Evolutionary conservation across 2,329 filamentous ascomycete genomes (phyloP).

Genomic region (Neoscytalidium dimidiatum): DNA sequence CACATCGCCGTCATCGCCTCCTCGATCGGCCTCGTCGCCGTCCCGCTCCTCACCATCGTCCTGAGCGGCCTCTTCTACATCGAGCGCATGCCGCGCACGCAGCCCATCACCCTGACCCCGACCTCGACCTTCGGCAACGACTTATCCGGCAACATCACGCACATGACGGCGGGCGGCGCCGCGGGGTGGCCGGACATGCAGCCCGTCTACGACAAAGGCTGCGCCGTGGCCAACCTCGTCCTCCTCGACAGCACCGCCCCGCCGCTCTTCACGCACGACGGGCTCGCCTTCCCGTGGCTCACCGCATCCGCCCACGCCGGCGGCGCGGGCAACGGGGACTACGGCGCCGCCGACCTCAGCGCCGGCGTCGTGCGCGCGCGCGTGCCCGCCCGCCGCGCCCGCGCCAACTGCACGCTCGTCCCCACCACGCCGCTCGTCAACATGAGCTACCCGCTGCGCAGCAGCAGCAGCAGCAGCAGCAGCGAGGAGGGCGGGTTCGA

Average conservation of each 20-base stretch:
- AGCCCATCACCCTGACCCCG: too few species aligned
- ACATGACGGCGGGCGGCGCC: too few species aligned
- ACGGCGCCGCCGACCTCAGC: not conserved
- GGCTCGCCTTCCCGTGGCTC: not conserved
- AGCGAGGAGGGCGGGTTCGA: too few species aligned
- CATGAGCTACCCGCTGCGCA: not conserved
- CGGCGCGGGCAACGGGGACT: too few species aligned
- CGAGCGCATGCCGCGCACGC: not conserved
- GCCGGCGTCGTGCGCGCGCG: not conserved
- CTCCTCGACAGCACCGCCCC: not conserved
- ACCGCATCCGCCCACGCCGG: not conserved
- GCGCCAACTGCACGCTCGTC: not conserved
- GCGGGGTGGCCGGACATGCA: not conserved
- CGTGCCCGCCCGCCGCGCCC: not conserved
- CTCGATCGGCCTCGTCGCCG: not conserved
- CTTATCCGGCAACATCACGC: too few species aligned
- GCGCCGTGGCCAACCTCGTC: not conserved
- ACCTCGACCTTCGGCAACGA: too few species aligned
- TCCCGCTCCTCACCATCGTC: not conserved
- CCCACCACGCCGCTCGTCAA: not conserved
- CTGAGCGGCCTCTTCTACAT: not conserved
- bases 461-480: too few species aligned
- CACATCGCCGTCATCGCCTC: not conserved
- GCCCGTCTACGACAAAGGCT: not conserved
- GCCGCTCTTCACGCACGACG: not conserved